Evolutionary conservation across 148 eudicot species (phyloP), one percentile per base, ranked within the genome.

Genomic region (Tetragonia tetragonoides): DNA sequence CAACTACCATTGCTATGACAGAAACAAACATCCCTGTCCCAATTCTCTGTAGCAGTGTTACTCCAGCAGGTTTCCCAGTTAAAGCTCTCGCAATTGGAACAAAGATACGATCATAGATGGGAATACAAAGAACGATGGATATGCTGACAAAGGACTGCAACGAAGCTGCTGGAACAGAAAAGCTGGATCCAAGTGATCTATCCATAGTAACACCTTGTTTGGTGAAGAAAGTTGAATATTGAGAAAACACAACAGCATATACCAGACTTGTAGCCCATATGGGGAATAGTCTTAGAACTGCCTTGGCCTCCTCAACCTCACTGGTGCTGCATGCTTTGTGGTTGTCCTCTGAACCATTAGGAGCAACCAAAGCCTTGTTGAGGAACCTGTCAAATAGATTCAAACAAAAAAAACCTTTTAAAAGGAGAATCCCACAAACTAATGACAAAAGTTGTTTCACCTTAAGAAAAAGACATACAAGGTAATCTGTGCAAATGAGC

Each of bases 151-250:
- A 83, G 68, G 84, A 83, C 51, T 86, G 94, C n/a, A 92, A 74
- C 54, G 93, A 83, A 73, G 97, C 93, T 49, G 97, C 80, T 37
- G 97, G 97, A 9, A 90, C 42, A 11, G 85, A 14, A 20, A 90
- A 81, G 61, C 42, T 81, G 20, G 87, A 28, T 9, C 85, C 81
- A 39, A 92, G 54, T 18, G 88, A 80, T 76, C 92, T 84, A 80
- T 92, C 90, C 86, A 92, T 84, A n/a, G 97, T 90, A 5, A 77
- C 79, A 77, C 88, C 97, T 81, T 92, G 97, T 77, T 92, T 87
- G 47, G 94, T 90, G 82, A 92, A 92, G 34, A 92, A 83, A 20
- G 97, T 90, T 10, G 89, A 79, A 3, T 80, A 73, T 47, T 92
- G 97, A 44, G 94, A 78, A 60, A 84, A 88, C 1, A 92, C 90